A percentile compares a stretch with the other conserved stretches of the same genome.
These are phyloP conservation scores for Grigorovia yakushimaensis DNA, from an alignment of 805 yeast genomes.

Conservation along the genomic window DNA sequence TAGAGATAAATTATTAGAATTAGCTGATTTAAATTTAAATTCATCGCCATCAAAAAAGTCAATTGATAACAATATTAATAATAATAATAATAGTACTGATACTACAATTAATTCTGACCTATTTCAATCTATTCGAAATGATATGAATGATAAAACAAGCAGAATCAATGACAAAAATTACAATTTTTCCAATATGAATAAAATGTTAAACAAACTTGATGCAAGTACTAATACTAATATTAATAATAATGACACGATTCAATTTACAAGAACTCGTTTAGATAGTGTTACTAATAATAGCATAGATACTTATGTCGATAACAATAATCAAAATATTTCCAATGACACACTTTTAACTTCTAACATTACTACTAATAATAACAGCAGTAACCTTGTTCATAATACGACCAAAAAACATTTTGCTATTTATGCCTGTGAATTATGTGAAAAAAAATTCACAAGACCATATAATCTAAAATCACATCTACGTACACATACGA, in stretches of 20 bases:
- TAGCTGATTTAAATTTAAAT: constrained; percentile 18
- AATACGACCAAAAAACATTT: constrained; percentile 15
- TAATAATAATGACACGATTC: constrained; percentile 3
- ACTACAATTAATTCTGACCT: background rate
- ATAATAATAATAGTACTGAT: background rate
- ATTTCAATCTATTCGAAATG: too few species aligned
- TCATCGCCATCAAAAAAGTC: background rate
- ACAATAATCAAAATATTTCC: background rate
- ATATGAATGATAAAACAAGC: too few species aligned
- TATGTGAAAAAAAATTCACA: constrained; percentile 82
- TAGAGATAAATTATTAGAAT: constrained; percentile 22
- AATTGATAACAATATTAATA: background rate
- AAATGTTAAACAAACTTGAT: too few species aligned
- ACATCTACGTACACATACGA: constrained; percentile 83
- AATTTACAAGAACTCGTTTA: background rate
- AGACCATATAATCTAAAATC: constrained; percentile 89
- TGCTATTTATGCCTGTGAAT: constrained; percentile 48
- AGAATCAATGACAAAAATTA: too few species aligned
- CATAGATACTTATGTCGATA: background rate
- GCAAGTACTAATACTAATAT: constrained; percentile 8
- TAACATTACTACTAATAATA: background rate
- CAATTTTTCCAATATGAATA: too few species aligned
- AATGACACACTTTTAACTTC: background rate
- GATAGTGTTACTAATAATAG: background rate
- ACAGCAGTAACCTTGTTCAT: background rate